Evolutionary conservation across 2,329 filamentous ascomycete genomes (phyloP).

Genomic region (Pochonia chlamydosporia): DNA sequence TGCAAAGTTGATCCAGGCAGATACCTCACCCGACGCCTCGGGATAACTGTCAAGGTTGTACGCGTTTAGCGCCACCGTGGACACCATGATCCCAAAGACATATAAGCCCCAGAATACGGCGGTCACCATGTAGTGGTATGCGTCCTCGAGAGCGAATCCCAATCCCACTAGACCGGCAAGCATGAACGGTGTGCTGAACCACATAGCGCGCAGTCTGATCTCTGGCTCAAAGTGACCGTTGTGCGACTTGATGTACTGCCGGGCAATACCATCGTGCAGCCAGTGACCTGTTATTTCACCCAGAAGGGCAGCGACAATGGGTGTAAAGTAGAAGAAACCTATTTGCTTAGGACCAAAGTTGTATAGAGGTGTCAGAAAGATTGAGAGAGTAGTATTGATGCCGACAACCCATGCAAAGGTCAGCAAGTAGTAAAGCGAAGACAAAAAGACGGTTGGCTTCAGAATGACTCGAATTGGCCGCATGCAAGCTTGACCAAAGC

Average conservation of each 20-base stretch:
- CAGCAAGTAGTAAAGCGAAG: constrained; percentile 15
- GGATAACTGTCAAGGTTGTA: constrained; percentile 46
- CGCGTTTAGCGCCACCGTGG: constrained; percentile 40
- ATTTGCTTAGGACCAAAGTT: constrained; percentile 43
- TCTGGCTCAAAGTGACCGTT: constrained; percentile 52
- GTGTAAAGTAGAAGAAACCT: constrained; percentile 53
- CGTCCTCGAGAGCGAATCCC: constrained; percentile 43
- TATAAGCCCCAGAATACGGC: constrained; percentile 43
- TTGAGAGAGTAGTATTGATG: constrained; percentile 50
- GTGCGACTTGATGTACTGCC: constrained; percentile 37
- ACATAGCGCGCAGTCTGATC: constrained; percentile 43
- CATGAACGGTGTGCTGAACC: constrained; percentile 42
- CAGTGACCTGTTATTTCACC: constrained; percentile 50
- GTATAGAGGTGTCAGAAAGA: constrained; percentile 45
- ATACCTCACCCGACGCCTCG: constrained; percentile 39
- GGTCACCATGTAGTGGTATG: constrained; percentile 44
- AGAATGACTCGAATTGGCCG: constrained; percentile 31
- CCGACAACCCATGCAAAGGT: constrained; percentile 47
- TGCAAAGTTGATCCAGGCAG: constrained; percentile 38
- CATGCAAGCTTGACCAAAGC: constrained; percentile 32
- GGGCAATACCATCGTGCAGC: constrained; percentile 46
- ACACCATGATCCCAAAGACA: constrained; percentile 48
- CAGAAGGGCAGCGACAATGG: constrained; percentile 46
- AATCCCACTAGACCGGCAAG: constrained; percentile 43
- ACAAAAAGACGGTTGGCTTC: constrained; percentile 32